Evolutionary conservation across 768 basidiomycete genomes (phyloP).

Genomic region (Termitomyces sp.): DNA sequence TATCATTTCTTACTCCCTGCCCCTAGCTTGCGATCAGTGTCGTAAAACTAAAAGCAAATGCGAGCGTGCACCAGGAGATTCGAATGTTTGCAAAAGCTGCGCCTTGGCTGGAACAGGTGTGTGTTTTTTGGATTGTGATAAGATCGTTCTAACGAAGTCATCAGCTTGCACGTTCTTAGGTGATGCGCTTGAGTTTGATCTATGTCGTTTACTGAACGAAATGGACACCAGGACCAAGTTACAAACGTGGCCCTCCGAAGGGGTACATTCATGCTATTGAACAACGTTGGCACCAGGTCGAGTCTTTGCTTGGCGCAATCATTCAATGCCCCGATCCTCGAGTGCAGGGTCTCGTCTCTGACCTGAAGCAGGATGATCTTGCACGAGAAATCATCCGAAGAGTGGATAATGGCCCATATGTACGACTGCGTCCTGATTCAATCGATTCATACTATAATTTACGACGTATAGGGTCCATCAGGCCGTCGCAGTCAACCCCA

Average conservation of each 20-base stretch:
- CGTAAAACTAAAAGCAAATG: conserved; percentile 88
- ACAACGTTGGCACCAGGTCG: conserved; percentile 88
- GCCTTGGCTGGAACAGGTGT: conserved; percentile 51
- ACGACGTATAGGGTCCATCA: conserved; percentile 52
- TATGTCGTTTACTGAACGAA: background rate
- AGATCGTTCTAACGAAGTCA: conserved; percentile 9
- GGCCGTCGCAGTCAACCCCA: conserved; percentile 59
- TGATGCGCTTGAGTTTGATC: conserved; percentile 18
- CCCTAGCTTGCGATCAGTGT: conserved; percentile 80
- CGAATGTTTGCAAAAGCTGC: conserved; percentile 61
- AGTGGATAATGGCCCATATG: conserved; percentile 81
- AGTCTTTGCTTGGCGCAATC: conserved; percentile 82
- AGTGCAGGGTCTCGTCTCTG: conserved; percentile 58
- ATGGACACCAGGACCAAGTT: conserved; percentile 56
- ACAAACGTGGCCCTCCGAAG: conserved; percentile 82
- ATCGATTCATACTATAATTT: background rate
- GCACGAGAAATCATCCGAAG: conserved; percentile 73
- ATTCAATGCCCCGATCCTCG: conserved; percentile 67
- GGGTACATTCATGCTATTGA: conserved; percentile 94
- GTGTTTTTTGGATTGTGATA: conserved; percentile 11
- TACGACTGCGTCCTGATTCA: conserved; percentile 28
- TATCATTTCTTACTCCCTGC: conserved; percentile 10
- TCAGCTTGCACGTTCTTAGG: conserved; percentile 68
- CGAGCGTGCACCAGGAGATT: conserved; percentile 49
- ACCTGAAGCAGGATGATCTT: conserved; percentile 68